Percentiles rank a stretch among this genome's conserved stretches.
Evolutionary conservation across 768 basidiomycete genomes (phyloP).

Genomic region (Xerocomellus amylosporus): DNA sequence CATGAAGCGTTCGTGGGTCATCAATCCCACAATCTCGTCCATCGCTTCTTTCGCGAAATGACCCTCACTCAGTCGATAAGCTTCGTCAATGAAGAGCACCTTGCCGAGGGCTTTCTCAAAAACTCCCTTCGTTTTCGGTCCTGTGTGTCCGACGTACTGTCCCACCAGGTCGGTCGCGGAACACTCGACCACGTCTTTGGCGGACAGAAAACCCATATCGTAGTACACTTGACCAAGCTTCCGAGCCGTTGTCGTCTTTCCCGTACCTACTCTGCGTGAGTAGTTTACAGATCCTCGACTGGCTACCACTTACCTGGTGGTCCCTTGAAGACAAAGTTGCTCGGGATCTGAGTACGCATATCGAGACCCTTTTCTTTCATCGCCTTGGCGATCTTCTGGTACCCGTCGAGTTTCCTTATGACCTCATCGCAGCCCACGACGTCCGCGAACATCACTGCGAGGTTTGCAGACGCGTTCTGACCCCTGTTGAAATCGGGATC

Average conservation of each 20-base stretch:
- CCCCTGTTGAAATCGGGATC: conserved; percentile 60
- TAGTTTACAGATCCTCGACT: background rate
- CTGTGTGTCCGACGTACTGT: conserved; percentile 70
- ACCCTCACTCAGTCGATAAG: conserved; percentile 61
- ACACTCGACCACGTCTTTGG: conserved; percentile 57
- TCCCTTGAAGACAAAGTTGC: conserved; percentile 67
- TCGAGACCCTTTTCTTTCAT: conserved; percentile 45
- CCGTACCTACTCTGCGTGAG: conserved; percentile 46
- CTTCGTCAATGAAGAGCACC: conserved; percentile 73
- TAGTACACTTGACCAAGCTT: conserved; percentile 65
- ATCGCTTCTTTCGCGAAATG: conserved; percentile 71
- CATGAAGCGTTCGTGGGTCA: conserved; percentile 58
- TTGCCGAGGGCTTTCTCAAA: conserved; percentile 66
- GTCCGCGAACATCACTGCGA: conserved; percentile 59
- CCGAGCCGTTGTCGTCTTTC: conserved; percentile 61
- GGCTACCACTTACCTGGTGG: conserved; percentile 51
- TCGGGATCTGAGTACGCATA: conserved; percentile 53
- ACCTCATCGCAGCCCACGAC: conserved; percentile 60
- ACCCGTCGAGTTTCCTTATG: conserved; percentile 44
- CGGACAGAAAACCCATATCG: conserved; percentile 59
- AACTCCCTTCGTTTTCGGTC: conserved; percentile 58
- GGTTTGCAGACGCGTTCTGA: conserved; percentile 47
- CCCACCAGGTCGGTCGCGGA: conserved; percentile 71
- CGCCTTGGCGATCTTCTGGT: conserved; percentile 49
- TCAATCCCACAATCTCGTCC: conserved; percentile 66